Evolutionary conservation across 2,329 filamentous ascomycete genomes (phyloP).

Genomic region (Colletotrichum trifolii): DNA sequence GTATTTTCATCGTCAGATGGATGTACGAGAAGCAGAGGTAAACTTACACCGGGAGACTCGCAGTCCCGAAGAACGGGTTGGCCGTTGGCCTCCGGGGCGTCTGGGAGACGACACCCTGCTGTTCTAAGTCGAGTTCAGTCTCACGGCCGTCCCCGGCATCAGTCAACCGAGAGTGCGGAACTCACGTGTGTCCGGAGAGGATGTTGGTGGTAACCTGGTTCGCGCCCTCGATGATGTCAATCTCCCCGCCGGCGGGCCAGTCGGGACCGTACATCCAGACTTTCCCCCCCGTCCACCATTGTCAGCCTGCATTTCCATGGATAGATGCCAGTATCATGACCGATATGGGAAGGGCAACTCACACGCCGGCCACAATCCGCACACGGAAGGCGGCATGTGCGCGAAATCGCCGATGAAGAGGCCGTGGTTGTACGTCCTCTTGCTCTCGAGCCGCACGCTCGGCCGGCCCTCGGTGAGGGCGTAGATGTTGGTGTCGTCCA

Average conservation of each 20-base stretch:
- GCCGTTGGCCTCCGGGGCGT: constrained; percentile 37
- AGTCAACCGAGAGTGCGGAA: not conserved
- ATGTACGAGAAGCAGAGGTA: not conserved
- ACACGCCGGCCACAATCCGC: constrained; percentile 81
- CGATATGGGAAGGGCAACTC: constrained; percentile 40
- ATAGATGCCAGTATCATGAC: not conserved
- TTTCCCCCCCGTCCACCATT: constrained; percentile 37
- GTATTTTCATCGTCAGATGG: not conserved
- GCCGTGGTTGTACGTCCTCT: constrained; percentile 70
- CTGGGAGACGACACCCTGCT: constrained; percentile 43
- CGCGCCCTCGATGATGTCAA: constrained; percentile 78
- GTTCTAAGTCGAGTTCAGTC: constrained; percentile 13
- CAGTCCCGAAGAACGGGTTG: constrained; percentile 40
- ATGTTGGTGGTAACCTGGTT: constrained; percentile 69
- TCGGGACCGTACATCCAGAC: constrained; percentile 65
- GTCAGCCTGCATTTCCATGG: not conserved
- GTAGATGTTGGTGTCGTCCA: constrained; percentile 55
- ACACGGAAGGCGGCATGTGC: constrained; percentile 78
- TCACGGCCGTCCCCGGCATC: not conserved
- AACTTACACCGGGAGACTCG: constrained; percentile 37
- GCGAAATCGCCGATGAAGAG: constrained; percentile 78
- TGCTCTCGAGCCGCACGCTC: constrained; percentile 76
- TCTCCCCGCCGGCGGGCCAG: constrained; percentile 73
- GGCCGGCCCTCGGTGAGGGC: constrained; percentile 55
- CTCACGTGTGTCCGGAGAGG: constrained; percentile 71